Percentiles rank a stretch among this genome's conserved stretches.
Evolutionary conservation across 1,284 basidiomycete genomes (phyloP).

Genomic region (Golubevia sp.): DNA sequence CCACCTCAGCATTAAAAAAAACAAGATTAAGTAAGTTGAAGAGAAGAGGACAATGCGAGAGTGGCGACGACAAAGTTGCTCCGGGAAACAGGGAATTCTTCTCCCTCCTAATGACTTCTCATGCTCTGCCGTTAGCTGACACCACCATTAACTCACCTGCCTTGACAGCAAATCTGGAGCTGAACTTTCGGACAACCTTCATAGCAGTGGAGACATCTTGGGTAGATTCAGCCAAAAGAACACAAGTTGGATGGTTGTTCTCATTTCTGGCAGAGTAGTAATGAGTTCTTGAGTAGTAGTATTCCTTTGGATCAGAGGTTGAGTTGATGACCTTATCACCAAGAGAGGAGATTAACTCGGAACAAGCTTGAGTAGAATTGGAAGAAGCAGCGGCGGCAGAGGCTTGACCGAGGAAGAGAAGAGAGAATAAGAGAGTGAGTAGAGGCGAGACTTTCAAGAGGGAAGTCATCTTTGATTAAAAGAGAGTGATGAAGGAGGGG

Average conservation of each 20-base stretch:
- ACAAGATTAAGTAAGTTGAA: neutral
- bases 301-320: neutral
- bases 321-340: neutral
- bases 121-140: neutral
- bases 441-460: too few species aligned
- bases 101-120: neutral
- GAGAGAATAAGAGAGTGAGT: neutral
- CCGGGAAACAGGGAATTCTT: neutral
- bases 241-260: neutral
- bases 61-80: neutral
- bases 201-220: neutral
- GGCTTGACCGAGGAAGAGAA: neutral
- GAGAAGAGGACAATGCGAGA: neutral
- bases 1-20: too few species aligned
- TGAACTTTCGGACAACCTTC: neutral
- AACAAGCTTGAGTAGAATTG: neutral
- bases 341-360: neutral
- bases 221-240: neutral
- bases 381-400: neutral
- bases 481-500: neutral
- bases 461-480: too few species aligned
- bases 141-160: slow-evolving; percentile 3
- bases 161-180: slow-evolving; percentile 24
- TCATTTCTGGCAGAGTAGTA: neutral
- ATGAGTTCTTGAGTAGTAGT: neutral